phyloP scores from a whole-genome alignment of 495 filamentous ascomycete genomes.

The Neurospora sp. region DNA sequence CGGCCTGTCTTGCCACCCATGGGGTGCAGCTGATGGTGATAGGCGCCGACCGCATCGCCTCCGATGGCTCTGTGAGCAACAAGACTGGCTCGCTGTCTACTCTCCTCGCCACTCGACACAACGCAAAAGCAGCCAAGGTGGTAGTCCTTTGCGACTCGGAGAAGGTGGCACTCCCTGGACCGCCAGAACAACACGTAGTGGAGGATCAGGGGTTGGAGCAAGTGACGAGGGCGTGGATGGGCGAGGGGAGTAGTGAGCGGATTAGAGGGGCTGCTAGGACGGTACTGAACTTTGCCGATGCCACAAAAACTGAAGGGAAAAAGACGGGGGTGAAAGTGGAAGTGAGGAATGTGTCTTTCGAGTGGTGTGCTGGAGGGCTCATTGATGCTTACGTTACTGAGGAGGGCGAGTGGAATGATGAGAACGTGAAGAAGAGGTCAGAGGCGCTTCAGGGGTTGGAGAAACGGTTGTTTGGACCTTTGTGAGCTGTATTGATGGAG shows the following conservation, averaged over 20 bases:
- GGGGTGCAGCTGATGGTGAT: slow-evolving; percentile 45
- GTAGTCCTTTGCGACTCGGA: slow-evolving; percentile 48
- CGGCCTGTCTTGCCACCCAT: slow-evolving; percentile 39
- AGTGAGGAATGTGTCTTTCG: slow-evolving; percentile 53
- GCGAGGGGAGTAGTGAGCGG: slow-evolving; percentile 8
- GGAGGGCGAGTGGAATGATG: slow-evolving; percentile 23
- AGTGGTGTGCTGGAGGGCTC: slow-evolving; percentile 47
- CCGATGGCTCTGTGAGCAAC: slow-evolving; percentile 49
- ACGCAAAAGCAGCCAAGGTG: slow-evolving; percentile 26
- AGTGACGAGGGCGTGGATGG: slow-evolving; percentile 37
- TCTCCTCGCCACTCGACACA: slow-evolving; percentile 38
- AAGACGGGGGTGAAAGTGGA: slow-evolving; percentile 17
- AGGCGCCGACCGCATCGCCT: slow-evolving; percentile 52
- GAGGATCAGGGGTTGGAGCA: slow-evolving; percentile 42
- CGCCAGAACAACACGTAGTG: slow-evolving; percentile 20
- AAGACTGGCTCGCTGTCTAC: slow-evolving; percentile 55
- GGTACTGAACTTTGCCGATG: neutral
- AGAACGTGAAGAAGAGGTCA: slow-evolving; percentile 22
- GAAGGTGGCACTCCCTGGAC: slow-evolving; percentile 44
- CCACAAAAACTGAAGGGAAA: neutral
- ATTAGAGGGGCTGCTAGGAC: slow-evolving; percentile 9
- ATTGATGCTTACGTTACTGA: slow-evolving; percentile 52
- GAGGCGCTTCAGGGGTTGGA: slow-evolving; percentile 18
- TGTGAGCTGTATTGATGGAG: slow-evolving; percentile 10
- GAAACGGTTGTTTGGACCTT: slow-evolving; percentile 19